Evolutionary conservation across 148 eudicot genomes (phyloP).

Genomic region (Nepenthes gracilis): DNA sequence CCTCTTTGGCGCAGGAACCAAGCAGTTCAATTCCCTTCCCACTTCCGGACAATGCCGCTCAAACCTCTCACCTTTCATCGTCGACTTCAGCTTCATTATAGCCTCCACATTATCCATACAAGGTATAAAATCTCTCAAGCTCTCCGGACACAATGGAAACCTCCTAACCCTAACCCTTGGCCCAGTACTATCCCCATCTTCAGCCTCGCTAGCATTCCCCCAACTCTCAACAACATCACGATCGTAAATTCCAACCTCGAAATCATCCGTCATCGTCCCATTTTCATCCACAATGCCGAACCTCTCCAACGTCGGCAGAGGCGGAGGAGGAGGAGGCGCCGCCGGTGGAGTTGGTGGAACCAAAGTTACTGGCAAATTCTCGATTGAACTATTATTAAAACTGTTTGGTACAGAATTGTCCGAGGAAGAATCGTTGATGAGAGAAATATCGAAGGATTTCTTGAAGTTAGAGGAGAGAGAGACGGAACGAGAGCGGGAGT

Average conservation of each 20-base stretch:
- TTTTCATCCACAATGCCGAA: conserved; percentile 76
- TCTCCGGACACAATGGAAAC: conserved; percentile 45
- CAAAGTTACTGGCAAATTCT: conserved; percentile 6
- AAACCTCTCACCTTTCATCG: conserved; percentile 73
- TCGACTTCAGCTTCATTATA: conserved; percentile 46
- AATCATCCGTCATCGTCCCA: conserved; percentile 70
- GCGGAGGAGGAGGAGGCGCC: conserved; percentile 16
- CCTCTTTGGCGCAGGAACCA: conserved; percentile 67
- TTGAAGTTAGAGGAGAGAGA: conserved; percentile 60
- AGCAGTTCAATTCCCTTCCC: conserved; percentile 54
- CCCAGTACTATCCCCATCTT: conserved; percentile 14
- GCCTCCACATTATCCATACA: conserved; percentile 86
- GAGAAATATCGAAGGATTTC: conserved; percentile 30
- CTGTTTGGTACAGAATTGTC: background rate
- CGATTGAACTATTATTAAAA: background rate
- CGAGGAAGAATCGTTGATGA: conserved; percentile 22
- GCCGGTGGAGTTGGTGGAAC: conserved; percentile 11
- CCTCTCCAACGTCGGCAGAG: conserved; percentile 36
- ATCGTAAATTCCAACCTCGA: conserved; percentile 71
- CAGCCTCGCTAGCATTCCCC: conserved; percentile 32
- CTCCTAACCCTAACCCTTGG: conserved; percentile 38
- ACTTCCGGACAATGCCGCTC: conserved; percentile 90
- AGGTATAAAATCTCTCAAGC: conserved; percentile 72
- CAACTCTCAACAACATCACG: conserved; percentile 43
- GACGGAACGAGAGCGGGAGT: conserved; percentile 17